Evolutionary conservation across 768 basidiomycete genomes (phyloP), one percentile per base, ranked within the genome.

Genomic region (Hypholoma fasciculare): DNA sequence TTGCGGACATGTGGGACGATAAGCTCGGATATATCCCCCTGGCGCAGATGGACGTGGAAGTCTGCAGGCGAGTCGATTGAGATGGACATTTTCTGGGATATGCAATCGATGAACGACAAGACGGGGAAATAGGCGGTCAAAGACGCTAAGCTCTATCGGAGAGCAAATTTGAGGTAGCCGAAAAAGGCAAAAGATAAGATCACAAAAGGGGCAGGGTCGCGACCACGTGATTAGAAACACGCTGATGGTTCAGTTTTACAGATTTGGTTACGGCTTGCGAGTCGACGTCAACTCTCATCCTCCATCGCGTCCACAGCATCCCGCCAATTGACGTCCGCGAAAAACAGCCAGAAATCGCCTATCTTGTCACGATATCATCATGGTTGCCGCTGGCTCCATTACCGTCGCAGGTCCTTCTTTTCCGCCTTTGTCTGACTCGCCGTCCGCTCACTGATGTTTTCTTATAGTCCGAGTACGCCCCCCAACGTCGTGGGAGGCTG

Each of bases 11-110:
- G 94, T 14, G 94, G 93, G 5, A 88, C 87, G 38, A 98, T 94
- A 13, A 98, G 82, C 54, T 83, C 75, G 23, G 89, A 88, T 62
- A 99, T 76, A 34, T 83, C 74, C 27, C 92, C 94, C 70, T 98
- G 94, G 42, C 97, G 86, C 27, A 99, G 86, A 72, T 99, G 96
- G 63, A 98, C 96, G 77, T 99, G 97, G 69, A 97, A 96, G 77
- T 95, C 94, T 34, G 92, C 89, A 14, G 94, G 92, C 1, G 90
- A 84, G 13, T 74, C 61, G 40, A 89, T 70, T 12, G 76, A 68
- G 61, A 87, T 74, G 42, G 75, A 74, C 74, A 79, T 77, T 40
- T 23, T 23, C 23, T 23, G 23, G 23, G 23, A 23, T 23, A 4
- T 23, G 48, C 52, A 26, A 36, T 30, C 17, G 44, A 36, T 44